Conservation (phyloP, 768 basidiomycete species). For the Pholiota molesta region DNA sequence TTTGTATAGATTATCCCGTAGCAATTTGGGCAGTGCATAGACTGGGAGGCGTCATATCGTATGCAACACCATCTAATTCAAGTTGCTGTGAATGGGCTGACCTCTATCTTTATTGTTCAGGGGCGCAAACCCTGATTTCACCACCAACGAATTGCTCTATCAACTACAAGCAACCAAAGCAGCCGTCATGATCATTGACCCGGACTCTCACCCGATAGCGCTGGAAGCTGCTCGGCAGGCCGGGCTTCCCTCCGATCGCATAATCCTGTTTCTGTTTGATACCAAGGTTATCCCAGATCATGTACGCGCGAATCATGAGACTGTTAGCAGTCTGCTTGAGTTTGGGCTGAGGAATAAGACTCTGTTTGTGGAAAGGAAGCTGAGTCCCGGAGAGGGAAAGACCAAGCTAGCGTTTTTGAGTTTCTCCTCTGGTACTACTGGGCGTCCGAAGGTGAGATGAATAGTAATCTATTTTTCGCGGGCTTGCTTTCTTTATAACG, state of each 20-base stretch:
- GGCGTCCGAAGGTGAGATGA: constrained; percentile 61
- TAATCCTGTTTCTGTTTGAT: constrained; percentile 52
- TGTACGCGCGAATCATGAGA: constrained; percentile 24
- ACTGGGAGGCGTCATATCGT: constrained; percentile 62
- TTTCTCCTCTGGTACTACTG: constrained; percentile 78
- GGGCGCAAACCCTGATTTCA: constrained; percentile 66
- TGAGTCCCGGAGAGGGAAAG: constrained; percentile 63
- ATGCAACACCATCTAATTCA: constrained; percentile 19
- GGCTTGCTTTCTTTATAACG: background rate
- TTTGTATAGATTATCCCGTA: constrained; percentile 51
- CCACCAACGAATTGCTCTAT: constrained; percentile 54
- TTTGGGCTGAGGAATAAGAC: constrained; percentile 44
- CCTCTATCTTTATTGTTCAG: constrained; percentile 17
- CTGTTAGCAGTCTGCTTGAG: constrained; percentile 50
- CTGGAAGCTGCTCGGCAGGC: constrained; percentile 40
- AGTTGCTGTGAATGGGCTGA: background rate
- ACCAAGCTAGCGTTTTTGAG: constrained; percentile 71
- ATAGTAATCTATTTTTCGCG: background rate
- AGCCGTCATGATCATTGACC: constrained; percentile 48
- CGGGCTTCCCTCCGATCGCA: constrained; percentile 41
- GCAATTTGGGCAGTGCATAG: constrained; percentile 60
- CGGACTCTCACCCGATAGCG: constrained; percentile 45
- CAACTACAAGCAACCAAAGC: constrained; percentile 56
- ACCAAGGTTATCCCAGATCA: constrained; percentile 11
- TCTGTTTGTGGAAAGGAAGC: constrained; percentile 50